Evolutionary conservation across 164 flowering plant genomes (phyloP), one percentile per base, ranked within the genome.

Genomic region (Kalanchoe fedtschenkoi): DNA sequence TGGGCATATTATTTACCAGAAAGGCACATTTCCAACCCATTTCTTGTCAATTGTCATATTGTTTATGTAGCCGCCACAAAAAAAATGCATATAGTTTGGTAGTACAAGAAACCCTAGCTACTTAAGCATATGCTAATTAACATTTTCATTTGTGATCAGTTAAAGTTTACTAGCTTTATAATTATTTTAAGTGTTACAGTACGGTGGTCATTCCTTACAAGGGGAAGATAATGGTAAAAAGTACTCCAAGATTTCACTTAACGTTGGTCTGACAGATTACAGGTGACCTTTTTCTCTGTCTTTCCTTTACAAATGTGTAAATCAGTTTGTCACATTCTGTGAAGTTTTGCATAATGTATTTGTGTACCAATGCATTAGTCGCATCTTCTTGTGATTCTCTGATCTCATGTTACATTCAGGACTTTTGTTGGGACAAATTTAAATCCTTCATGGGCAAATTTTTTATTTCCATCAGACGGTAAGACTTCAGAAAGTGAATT

Each of bases 391-490:
- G 10, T 8, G 7, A 29, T 21, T 22, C 24, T 47, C 54, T 22
- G 54, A 47, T 47, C 29, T 47, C 54, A 4, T 47, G 24, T 47
- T 47, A 47, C 29, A 1, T 44, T 68, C 85, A 90, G 97, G 88
- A 87, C 95, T 65, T 90, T 90, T 77, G 78, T 88, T 37, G 97
- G 99, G 47, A 93, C 99, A 66, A 90, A 93, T 65, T 79, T 93
- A 70, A 90, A 75, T 78, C 84, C 92, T 68, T 38, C 63, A 33
- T 93, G 96, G 99, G 84, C 81, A 69, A 81, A 74, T 66, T 90
- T 93, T 78, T 80, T 93, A 65, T 65, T 84, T 70, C 70, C 79
- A 64, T 83, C 92, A 66, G 86, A 85, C 84, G 97, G 99, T 93
- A 82, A 71, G 62, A 42, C 37, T 66, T 1, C 62, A 58, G 24